Conservation (phyloP, 2,329 filamentous ascomycete genomes). For the Monosporascus sp. region DNA sequence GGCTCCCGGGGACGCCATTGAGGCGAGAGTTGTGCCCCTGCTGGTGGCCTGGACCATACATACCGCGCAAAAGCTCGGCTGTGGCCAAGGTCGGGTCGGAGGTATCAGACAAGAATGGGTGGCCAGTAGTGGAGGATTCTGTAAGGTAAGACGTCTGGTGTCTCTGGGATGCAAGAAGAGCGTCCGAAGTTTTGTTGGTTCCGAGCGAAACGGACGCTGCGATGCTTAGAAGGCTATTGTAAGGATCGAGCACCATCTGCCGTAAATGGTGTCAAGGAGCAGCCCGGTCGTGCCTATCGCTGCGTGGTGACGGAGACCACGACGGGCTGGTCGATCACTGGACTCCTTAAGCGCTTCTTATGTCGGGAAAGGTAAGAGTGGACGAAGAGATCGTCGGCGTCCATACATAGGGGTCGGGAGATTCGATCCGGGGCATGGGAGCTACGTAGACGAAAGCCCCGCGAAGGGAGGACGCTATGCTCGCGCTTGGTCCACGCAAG, state of each 20-base stretch:
- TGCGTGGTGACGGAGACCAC: slow-evolving; percentile 3
- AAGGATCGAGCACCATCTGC: slow-evolving; percentile 60
- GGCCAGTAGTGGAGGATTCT: slow-evolving; percentile 33
- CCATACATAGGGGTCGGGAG: slow-evolving; percentile 24
- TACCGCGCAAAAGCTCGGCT: slow-evolving; percentile 36
- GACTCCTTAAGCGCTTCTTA: slow-evolving; percentile 24
- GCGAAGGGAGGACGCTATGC: background rate
- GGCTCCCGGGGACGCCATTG: slow-evolving; percentile 62
- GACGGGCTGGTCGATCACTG: slow-evolving; percentile 10
- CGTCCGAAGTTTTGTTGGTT: slow-evolving; percentile 37
- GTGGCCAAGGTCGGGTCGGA: background rate
- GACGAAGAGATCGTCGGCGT: slow-evolving; percentile 16
- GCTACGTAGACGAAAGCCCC: background rate
- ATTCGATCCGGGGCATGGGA: slow-evolving; percentile 20
- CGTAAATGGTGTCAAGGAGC: slow-evolving; percentile 46
- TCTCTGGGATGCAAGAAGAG: slow-evolving; percentile 32
- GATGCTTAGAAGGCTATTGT: slow-evolving; percentile 29
- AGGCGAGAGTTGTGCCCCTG: slow-evolving; percentile 71
- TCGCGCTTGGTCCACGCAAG: slow-evolving; percentile 1
- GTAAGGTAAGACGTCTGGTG: slow-evolving; percentile 34
- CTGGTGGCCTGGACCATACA: slow-evolving; percentile 70
- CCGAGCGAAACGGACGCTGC: slow-evolving; percentile 52
- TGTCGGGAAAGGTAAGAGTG: slow-evolving; percentile 16
- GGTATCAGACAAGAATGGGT: background rate
- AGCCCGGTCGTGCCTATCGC: slow-evolving; percentile 7